Evolutionary conservation across 306 rosid genomes (phyloP).

Genomic region (Rosa lucieae): DNA sequence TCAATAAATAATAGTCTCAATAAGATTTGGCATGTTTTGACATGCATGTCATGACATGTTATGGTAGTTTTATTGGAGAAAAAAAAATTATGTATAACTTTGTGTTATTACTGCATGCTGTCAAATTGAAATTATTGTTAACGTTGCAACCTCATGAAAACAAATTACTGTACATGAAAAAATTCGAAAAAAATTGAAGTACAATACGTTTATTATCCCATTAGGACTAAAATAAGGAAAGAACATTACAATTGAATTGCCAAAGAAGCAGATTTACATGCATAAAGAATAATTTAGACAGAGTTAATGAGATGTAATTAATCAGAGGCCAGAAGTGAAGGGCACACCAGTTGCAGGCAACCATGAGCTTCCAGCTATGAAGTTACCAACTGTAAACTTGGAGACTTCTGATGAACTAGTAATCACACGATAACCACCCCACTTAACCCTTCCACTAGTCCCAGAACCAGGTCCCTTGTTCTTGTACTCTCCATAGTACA

Average conservation of each 20-base stretch:
- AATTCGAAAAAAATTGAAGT: neutral
- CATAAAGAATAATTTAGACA: neutral
- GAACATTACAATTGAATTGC: neutral
- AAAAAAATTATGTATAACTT: neutral
- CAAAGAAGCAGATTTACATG: neutral
- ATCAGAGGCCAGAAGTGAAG: conserved; percentile 34
- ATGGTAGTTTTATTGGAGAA: too few species aligned
- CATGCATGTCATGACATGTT: too few species aligned
- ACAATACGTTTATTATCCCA: neutral
- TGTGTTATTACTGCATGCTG: too few species aligned
- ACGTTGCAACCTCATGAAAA: neutral
- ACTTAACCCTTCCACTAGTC: conserved; percentile 41
- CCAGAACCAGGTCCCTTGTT: conserved; percentile 48
- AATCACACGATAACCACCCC: conserved; percentile 53
- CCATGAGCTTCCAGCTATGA: conserved; percentile 54
- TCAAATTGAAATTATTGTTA: neutral
- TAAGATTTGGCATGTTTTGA: too few species aligned
- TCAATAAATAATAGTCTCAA: too few species aligned
- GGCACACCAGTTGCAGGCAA: conserved; percentile 48
- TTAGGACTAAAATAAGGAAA: neutral
- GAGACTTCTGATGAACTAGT: conserved; percentile 35
- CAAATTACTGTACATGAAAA: too few species aligned
- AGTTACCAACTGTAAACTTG: conserved; percentile 34
- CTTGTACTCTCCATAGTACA: conserved; percentile 58
- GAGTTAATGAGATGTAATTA: neutral